phyloP scores from a whole-genome alignment of 2,329 filamentous ascomycete genomes.

The Stagonosporopsis vannaccii region DNA sequence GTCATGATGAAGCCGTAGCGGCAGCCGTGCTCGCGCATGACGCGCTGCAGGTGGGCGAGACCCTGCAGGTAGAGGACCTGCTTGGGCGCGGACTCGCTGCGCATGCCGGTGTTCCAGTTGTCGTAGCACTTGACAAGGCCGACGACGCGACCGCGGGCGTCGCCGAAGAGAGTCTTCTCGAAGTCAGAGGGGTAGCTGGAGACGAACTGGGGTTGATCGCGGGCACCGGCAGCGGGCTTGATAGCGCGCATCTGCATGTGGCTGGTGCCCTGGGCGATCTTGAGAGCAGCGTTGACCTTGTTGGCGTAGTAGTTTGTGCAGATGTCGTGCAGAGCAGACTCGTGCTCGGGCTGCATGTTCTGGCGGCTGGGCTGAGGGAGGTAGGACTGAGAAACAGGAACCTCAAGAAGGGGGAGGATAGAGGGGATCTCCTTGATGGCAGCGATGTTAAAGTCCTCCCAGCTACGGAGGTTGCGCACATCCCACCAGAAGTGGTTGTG shows the following conservation, averaged over 20 bases:
- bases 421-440: conserved; percentile 77
- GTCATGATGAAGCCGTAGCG: conserved; percentile 97
- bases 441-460: conserved; percentile 78
- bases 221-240: conserved; percentile 50
- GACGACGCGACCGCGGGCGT: conserved; percentile 68
- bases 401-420: conserved; percentile 72
- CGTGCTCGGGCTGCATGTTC: conserved; percentile 77
- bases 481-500: conserved; percentile 97
- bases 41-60: conserved; percentile 83
- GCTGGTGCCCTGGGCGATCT: conserved; percentile 74
- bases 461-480: conserved; percentile 82
- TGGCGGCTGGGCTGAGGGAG: conserved; percentile 66
- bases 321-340: conserved; percentile 76
- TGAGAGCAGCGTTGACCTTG: conserved; percentile 85
- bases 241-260: conserved; percentile 60
- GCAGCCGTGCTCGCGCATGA: conserved; percentile 92
- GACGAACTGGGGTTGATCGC: conserved; percentile 70
- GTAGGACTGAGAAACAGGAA: conserved; percentile 65
- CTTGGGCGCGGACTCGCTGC: conserved; percentile 81
- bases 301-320: conserved; percentile 81
- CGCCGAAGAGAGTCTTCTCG: conserved; percentile 57
- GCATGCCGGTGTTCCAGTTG: conserved; percentile 95
- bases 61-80: conserved; percentile 88
- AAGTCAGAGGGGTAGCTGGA: conserved; percentile 66
- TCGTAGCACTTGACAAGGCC: conserved; percentile 92